phyloP scores from a whole-genome alignment of 2,329 filamentous ascomycete genomes.

The Aspergillus thermomutatus region DNA sequence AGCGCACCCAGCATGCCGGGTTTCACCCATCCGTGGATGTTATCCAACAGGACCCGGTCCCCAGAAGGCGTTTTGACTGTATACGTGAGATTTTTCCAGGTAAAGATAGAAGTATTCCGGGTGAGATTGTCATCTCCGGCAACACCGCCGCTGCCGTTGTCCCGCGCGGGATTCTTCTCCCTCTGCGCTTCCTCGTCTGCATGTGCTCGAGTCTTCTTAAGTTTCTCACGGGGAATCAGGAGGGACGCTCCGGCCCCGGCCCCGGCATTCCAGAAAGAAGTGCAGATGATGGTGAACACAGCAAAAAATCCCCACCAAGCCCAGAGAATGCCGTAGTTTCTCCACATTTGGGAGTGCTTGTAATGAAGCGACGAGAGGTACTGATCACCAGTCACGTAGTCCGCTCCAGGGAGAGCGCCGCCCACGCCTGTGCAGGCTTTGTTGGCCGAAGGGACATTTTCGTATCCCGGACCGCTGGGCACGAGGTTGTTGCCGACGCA shows the following conservation, averaged over 20 bases:
- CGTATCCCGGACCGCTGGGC: conserved; percentile 25
- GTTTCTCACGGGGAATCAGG: conserved; percentile 59
- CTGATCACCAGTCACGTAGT: conserved; percentile 51
- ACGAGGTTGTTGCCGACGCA: conserved; percentile 30
- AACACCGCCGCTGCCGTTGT: conserved; percentile 9
- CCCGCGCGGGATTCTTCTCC: conserved; percentile 13
- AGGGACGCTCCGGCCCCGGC: conserved; percentile 49
- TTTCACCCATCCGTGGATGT: conserved; percentile 72
- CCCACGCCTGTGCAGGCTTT: conserved; percentile 54
- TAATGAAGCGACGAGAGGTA: conserved; percentile 56
- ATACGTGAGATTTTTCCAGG: conserved; percentile 70
- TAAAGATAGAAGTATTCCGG: conserved; percentile 64
- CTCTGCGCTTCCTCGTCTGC: conserved; percentile 49
- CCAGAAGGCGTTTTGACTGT: conserved; percentile 59
- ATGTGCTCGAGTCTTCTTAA: conserved; percentile 33
- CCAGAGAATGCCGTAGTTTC: conserved; percentile 59
- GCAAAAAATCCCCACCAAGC: conserved; percentile 60
- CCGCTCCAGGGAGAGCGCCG: conserved; percentile 50
- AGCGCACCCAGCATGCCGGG: conserved; percentile 72
- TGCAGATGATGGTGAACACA: conserved; percentile 54
- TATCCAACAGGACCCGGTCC: conserved; percentile 56
- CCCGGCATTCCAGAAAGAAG: conserved; percentile 50
- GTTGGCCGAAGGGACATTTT: conserved; percentile 13
- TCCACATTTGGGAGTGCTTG: conserved; percentile 50
- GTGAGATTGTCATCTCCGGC: conserved; percentile 43